A percentile compares a stretch with the other conserved stretches of the same genome.
Conservation (phyloP, 768 basidiomycete species). For the Russula abietina region DNA sequence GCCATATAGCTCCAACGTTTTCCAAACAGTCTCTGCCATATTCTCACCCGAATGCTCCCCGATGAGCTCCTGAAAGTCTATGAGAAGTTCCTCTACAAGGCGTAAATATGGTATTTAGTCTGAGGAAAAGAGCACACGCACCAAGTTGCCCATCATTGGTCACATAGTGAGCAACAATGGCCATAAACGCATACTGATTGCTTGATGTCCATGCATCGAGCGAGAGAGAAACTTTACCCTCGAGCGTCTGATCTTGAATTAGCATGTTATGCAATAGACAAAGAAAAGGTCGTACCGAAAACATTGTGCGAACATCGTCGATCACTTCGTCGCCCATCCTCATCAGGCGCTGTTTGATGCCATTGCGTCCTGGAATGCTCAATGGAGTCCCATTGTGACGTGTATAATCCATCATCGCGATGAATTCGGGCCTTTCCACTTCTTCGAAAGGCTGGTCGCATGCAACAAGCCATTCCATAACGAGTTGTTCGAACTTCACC, state of each 20-base stretch:
- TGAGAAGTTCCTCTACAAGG: too few relatives aligned
- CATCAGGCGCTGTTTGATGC: not conserved
- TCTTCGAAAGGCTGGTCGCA: not conserved
- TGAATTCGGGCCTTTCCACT: too few relatives aligned
- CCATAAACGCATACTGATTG: not conserved
- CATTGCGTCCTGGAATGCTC: not conserved
- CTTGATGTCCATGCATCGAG: conserved; percentile 2
- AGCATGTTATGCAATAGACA: not conserved
- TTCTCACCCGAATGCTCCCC: too few relatives aligned
- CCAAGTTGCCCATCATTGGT: not conserved
- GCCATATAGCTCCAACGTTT: not conserved
- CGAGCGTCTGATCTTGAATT: not conserved
- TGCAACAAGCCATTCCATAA: not conserved
- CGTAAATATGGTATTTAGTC: not conserved
- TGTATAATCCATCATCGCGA: not conserved
- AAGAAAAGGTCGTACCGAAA: not conserved
- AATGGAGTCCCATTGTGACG: not conserved
- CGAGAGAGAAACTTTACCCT: not conserved
- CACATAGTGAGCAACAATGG: conserved; percentile 1
- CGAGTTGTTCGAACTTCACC: not conserved
- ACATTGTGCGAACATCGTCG: not conserved
- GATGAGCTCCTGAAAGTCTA: too few relatives aligned
- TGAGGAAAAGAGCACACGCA: not conserved
- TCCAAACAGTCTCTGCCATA: not conserved
- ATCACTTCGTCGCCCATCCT: not conserved